Evolutionary conservation across 495 filamentous ascomycete genomes (phyloP).

Genomic region (Daldinia caldariorum): DNA sequence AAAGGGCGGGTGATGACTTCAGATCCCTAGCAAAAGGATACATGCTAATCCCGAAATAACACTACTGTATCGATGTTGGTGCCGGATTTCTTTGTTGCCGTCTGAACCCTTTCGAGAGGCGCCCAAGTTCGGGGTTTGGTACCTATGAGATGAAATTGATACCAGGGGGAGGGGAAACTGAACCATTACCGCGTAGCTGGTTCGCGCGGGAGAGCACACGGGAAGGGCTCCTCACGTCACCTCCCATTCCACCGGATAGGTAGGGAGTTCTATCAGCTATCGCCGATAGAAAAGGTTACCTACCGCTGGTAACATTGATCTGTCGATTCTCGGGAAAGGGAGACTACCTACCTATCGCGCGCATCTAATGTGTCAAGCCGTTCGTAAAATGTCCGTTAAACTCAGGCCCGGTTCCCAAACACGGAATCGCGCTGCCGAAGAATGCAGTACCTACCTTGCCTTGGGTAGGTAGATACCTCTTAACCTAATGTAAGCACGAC

Average conservation of each 20-base stretch:
- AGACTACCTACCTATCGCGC: slow-evolving; percentile 6
- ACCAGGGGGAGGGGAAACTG: slow-evolving; percentile 7
- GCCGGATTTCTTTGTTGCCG: slow-evolving; percentile 6
- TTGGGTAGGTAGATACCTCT: too few relatives aligned
- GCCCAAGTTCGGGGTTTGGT: slow-evolving; percentile 17
- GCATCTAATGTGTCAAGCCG: slow-evolving; percentile 18
- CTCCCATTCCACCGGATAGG: slow-evolving; percentile 27
- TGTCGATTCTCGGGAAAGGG: slow-evolving; percentile 21
- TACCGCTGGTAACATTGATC: slow-evolving; percentile 7
- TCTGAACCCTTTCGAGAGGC: background rate
- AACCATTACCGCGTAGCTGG: slow-evolving; percentile 22
- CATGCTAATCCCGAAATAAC: slow-evolving; percentile 25
- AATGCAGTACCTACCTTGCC: background rate
- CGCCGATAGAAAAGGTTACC: slow-evolving; percentile 8
- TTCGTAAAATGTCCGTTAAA: slow-evolving; percentile 30
- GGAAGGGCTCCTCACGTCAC: slow-evolving; percentile 13
- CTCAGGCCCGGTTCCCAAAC: slow-evolving; percentile 15
- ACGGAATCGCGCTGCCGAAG: slow-evolving; percentile 30
- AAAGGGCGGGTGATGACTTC: slow-evolving; percentile 32
- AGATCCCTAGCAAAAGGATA: slow-evolving; percentile 19
- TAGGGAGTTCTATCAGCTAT: background rate
- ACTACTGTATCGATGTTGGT: slow-evolving; percentile 18
- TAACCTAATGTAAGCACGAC: background rate
- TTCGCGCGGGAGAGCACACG: slow-evolving; percentile 18
- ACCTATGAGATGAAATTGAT: slow-evolving; percentile 11